Conservation (phyloP, 2,329 filamentous ascomycete species). For the Alternaria brassicicola region DNA sequence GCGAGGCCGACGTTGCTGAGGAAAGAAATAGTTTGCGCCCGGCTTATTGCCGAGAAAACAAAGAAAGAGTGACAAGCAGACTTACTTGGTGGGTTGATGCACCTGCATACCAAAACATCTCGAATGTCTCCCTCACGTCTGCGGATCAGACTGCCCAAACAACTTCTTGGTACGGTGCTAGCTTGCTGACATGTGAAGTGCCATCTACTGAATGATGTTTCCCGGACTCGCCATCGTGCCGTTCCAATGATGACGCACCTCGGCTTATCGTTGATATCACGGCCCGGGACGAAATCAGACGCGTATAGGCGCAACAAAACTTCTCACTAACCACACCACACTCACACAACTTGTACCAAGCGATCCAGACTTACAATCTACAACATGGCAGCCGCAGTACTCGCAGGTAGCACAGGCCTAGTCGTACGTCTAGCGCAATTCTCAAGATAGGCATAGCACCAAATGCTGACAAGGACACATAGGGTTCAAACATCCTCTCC, state of each 20-base stretch:
- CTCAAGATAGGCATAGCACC: background rate
- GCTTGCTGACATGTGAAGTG: background rate
- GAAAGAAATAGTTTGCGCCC: background rate
- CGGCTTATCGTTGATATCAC: background rate
- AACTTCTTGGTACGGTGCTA: background rate
- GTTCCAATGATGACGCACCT: background rate
- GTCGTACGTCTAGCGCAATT: conserved; percentile 49
- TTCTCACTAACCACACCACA: background rate
- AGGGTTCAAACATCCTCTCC: conserved; percentile 77
- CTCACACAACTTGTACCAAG: background rate
- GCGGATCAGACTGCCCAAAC: background rate
- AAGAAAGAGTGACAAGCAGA: background rate
- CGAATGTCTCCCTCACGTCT: background rate
- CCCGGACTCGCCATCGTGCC: background rate
- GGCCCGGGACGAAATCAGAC: background rate
- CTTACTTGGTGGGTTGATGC: background rate
- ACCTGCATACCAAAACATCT: background rate
- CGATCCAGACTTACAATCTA: accelerated
- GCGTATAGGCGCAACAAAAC: background rate
- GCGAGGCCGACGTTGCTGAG: background rate
- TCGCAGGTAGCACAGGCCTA: conserved; percentile 71
- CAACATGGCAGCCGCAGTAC: conserved; percentile 57
- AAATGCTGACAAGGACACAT: background rate
- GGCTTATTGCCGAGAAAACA: background rate
- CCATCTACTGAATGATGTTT: background rate